These are phyloP conservation scores for Neofusicoccum cordaticola DNA, from an alignment of 2,329 filamentous ascomycete species.

Conservation along the genomic window DNA sequence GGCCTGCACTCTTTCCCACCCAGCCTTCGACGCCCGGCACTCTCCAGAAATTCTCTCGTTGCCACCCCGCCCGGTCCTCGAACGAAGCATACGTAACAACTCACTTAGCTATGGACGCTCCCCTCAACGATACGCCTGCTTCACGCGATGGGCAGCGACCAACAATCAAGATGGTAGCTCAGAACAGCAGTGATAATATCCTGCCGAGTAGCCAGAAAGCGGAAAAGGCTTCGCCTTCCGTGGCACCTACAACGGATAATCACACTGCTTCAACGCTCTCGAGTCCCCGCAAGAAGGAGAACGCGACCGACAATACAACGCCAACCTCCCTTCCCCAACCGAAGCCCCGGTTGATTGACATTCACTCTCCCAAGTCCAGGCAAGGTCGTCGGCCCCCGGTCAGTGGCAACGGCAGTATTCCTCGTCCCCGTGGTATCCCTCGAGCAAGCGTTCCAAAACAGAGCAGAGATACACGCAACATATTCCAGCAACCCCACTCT, in stretches of 20 bases:
- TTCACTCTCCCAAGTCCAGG: background rate
- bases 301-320: background rate
- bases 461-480: background rate
- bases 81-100: background rate
- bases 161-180: slow-evolving; percentile 18
- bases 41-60: background rate
- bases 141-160: background rate
- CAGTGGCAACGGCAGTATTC: background rate
- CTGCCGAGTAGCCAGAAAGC: background rate
- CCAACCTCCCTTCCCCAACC: background rate
- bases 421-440: background rate
- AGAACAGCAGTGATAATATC: slow-evolving; percentile 19
- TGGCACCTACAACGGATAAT: background rate
- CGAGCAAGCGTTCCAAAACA: background rate
- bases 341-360: background rate
- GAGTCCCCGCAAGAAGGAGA: background rate
- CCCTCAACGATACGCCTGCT: background rate
- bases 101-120: background rate
- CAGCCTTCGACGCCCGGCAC: background rate
- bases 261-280: background rate
- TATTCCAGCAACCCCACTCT: background rate
- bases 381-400: background rate
- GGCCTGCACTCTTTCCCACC: slow-evolving; percentile 28
- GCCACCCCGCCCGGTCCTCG: background rate
- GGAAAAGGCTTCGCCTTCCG: background rate